phyloP scores from a whole-genome alignment of 192 early-diverging fungal genomes.

The Oehlia diaphana region DNA sequence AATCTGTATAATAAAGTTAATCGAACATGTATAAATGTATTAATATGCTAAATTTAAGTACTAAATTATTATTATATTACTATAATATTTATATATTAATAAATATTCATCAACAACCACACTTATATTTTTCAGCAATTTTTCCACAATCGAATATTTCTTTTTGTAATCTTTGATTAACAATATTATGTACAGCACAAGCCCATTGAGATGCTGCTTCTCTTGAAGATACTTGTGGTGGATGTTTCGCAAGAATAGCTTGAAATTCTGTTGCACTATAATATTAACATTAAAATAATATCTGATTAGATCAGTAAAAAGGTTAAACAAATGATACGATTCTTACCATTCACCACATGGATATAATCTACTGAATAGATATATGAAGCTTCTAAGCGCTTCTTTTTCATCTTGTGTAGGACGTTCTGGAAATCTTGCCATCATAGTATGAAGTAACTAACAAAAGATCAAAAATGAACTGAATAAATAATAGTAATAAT shows the following conservation, averaged over 20 bases:
- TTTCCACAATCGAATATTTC: conserved; percentile 77
- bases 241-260: conserved; percentile 69
- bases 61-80: too few species aligned
- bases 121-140: conserved; percentile 78
- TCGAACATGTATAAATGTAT: too few species aligned
- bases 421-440: conserved; percentile 77
- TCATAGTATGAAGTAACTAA: conserved; percentile 89
- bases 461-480: not conserved
- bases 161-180: conserved; percentile 85
- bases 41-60: too few species aligned
- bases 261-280: conserved; percentile 88
- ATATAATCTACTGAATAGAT: conserved; percentile 82
- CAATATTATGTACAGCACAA: conserved; percentile 89
- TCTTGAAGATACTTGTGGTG: conserved; percentile 75
- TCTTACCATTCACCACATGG: conserved; percentile 93
- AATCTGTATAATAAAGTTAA: too few species aligned
- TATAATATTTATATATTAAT: not conserved
- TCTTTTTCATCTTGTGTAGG: conserved; percentile 76
- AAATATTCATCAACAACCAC: conserved; percentile 67
- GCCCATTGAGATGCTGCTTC: conserved; percentile 78
- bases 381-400: conserved; percentile 79
- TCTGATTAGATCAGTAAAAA: conserved; percentile 6
- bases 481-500: not conserved
- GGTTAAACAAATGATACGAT: not conserved
- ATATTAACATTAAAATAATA: not conserved